phyloP scores from a whole-genome alignment of 2,329 filamentous ascomycete species.

The Simplicillium aogashimaense region DNA sequence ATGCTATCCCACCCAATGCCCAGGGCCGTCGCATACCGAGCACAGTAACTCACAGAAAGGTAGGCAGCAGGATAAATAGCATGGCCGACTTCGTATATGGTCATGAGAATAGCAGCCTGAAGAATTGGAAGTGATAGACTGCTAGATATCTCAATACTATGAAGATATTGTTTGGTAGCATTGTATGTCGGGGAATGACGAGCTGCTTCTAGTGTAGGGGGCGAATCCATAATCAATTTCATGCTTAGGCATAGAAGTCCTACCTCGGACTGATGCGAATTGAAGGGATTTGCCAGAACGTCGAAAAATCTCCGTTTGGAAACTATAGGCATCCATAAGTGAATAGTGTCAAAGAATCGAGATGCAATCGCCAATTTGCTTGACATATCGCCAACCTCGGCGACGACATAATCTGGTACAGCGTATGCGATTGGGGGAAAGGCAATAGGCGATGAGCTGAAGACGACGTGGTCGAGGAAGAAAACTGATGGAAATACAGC shows the following conservation, averaged over 20 bases:
- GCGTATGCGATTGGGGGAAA: too few relatives aligned
- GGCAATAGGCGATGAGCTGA: too few relatives aligned
- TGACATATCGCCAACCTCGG: too few relatives aligned
- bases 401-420: too few relatives aligned
- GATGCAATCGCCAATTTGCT: too few relatives aligned
- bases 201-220: neutral
- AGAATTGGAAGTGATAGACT: slow-evolving; percentile 7
- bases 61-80: slow-evolving; percentile 7
- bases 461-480: too few relatives aligned
- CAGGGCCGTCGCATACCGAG: slow-evolving; percentile 5
- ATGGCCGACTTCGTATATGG: slow-evolving; percentile 7
- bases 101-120: slow-evolving; percentile 6
- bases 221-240: slow-evolving; percentile 4
- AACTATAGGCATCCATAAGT: slow-evolving; percentile 9
- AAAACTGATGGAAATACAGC: too few relatives aligned
- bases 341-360: slow-evolving; percentile 7
- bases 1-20: slow-evolving; percentile 4
- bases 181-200: slow-evolving; percentile 6
- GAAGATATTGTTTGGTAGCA: slow-evolving; percentile 5
- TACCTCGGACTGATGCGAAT: slow-evolving; percentile 1
- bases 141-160: slow-evolving; percentile 4
- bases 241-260: slow-evolving; percentile 6
- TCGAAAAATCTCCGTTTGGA: slow-evolving; percentile 4
- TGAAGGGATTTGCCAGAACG: slow-evolving; percentile 3
- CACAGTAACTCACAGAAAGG: slow-evolving; percentile 6